Base-by-base conservation (phyloP, 2,329 filamentous ascomycete genomes). In the Aspergillus phoenicis region DNA sequence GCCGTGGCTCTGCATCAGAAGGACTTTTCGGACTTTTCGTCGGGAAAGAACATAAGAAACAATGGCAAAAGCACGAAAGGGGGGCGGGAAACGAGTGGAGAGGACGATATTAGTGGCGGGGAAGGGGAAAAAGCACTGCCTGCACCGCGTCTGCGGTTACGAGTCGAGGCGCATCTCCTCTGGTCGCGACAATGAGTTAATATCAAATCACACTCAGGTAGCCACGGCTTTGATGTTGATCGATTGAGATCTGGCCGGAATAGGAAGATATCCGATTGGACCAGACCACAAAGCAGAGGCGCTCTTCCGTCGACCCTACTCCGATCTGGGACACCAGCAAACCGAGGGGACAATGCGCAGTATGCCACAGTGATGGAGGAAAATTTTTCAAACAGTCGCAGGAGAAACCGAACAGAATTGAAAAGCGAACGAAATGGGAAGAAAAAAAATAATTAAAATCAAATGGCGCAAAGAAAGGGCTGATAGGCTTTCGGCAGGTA, bases 401-500 rank as follows among this genome's bases (percentile, higher is more conserved):
- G 26, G 53, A 22, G 36, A 51, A 39, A 54, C 52, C n/a, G 24
- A 56, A 53, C 26, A 22, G 22, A 48, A 41, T 22, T 24, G 28
- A 45, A 45, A 54, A 53, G 20, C 33, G 57, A 52, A 59, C 41
- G 36, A 54, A 41, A 36, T 36, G 36, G 38, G 43, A 43, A 28
- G 33, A n/a, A 52, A n/a, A 54, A 22, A 52, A 20, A 24, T 24
- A 11, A 36, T 36, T 13, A 24, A 55, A 36, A 26, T 24, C 28
- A 55, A 52, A 52, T 15, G 11, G 39, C 24, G 22, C 52, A 52
- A 22, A 22, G 10, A 11, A 22, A 13, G 52, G 33, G 26, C 26
- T 30, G 43, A 51, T 48, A 47, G 57, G 10, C 22, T n/a, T n/a
- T 56, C 59, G 58, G 61, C 59, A 58, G 54, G 54, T 43, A 55